phyloP scores from a whole-genome alignment of 176 grass and related monocot species.

The Avena insularis region DNA sequence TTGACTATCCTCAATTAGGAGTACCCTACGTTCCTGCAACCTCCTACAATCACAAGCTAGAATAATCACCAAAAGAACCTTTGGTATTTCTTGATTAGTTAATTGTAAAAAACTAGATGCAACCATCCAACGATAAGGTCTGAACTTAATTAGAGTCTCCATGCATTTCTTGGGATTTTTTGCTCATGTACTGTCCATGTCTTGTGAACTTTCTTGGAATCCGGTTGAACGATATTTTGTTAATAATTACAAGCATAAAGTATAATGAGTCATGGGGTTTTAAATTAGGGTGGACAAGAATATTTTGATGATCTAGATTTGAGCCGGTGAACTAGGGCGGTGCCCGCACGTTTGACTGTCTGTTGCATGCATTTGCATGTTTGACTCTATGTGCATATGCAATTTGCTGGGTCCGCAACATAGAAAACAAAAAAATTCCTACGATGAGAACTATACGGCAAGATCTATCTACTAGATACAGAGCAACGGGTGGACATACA shows the following conservation, averaged over 20 bases:
- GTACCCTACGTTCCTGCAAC: constrained; percentile 62
- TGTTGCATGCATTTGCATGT: no score
- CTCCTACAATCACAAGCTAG: constrained; percentile 40
- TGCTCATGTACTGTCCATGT: constrained; percentile 38
- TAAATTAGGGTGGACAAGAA: no score
- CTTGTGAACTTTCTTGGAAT: constrained; percentile 55
- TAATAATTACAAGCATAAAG: neutral
- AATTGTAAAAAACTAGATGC: neutral
- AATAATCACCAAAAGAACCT: constrained; percentile 49
- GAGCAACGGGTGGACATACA: no score
- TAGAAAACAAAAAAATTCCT: no score
- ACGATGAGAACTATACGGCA: no score
- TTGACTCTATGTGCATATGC: no score
- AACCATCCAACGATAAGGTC: neutral
- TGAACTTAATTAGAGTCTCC: neutral
- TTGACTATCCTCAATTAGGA: constrained; percentile 47
- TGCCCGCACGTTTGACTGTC: no score
- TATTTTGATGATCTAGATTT: no score
- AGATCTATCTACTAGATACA: no score
- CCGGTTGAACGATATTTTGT: neutral
- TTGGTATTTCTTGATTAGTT: constrained; percentile 23
- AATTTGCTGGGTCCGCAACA: no score
- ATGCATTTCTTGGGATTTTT: neutral
- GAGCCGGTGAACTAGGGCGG: no score
- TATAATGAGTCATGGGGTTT: no score